A percentile compares a stretch with the other conserved stretches of the same genome.
phyloP scores from a whole-genome alignment of 2,329 filamentous ascomycete genomes.

The Dactylellina haptotyla region DNA sequence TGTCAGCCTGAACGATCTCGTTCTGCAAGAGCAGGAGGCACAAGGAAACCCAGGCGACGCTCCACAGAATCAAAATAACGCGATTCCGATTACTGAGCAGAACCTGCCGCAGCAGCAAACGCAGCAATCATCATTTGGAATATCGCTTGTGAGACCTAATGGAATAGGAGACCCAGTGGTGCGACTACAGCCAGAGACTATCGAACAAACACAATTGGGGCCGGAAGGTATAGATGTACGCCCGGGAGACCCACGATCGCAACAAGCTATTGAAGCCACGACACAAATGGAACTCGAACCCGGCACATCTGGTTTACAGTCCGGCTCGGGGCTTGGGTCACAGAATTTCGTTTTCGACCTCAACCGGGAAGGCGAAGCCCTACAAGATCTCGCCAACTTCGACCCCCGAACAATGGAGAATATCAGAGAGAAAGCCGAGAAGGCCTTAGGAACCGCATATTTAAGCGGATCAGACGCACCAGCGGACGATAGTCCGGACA shows the following conservation, averaged over 20 bases:
- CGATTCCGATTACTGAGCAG: too few species aligned
- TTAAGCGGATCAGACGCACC: neutral
- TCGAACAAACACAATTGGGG: neutral
- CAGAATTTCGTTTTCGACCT: too few species aligned
- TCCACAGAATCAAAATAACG: too few species aligned
- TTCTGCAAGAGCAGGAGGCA: neutral
- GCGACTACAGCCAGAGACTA: too few species aligned
- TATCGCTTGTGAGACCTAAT: neutral
- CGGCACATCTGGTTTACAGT: too few species aligned
- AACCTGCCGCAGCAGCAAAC: too few species aligned
- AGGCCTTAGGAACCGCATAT: neutral
- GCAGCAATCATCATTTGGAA: too few species aligned
- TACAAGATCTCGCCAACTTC: conserved; percentile 9
- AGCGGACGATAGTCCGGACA: too few species aligned
- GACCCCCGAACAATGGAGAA: conserved; percentile 14
- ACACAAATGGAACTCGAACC: too few species aligned
- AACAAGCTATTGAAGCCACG: neutral
- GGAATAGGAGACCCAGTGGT: neutral
- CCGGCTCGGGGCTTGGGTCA: too few species aligned
- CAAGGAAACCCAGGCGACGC: too few species aligned
- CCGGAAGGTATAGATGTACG: neutral
- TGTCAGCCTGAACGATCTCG: neutral
- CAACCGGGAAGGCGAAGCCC: neutral
- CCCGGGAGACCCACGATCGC: neutral
- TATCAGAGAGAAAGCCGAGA: neutral